Base-by-base conservation (phyloP, 306 rosid genomes). In the Morella rubra region DNA sequence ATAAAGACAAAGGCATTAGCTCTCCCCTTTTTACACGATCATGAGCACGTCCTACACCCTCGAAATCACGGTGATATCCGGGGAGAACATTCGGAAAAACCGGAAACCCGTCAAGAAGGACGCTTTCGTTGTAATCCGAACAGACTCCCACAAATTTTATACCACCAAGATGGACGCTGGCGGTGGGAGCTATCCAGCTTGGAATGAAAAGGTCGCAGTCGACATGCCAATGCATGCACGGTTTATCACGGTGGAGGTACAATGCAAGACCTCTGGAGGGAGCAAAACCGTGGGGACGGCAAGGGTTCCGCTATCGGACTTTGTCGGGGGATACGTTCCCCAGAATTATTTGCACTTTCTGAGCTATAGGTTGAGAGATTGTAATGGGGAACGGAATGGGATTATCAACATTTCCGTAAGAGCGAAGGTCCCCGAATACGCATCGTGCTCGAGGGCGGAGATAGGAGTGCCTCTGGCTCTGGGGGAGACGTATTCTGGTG, bases 31-130 rank as follows among this genome's bases (percentile, higher is more conserved):
- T 32, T 32, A 32, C 10, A 27, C 2, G 12, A 55, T 55, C 27
- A 27, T 1, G 6, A 61, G 68, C 44, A 6, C 44, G 68, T 61
- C n/a, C 0, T 19, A 44, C 42, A 32, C 68, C 19, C 19, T 61
- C 5, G 68, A 61, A 61, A 13, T 61, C 68, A 61, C 68, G 18
- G 68, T 61, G 68, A 61, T 61, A 61, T 61, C 68, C 4, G 68
- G 68, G 2, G 68, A 61, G 14, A 37, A 61, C 44, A 18, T 61
- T 12, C 68, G 44, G 1, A 61, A 32, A 8, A 0, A 61, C 41
- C 40, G 68, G 41, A 61, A 37, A 61, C 68, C 68, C 19, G 15
- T 61, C 68, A 61, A 61, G 44, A 61, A 61, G 68, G 32, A 61
- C 9, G 44, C 68, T 14, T 61, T 61, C 45, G 68, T 32, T 32